phyloP scores from a whole-genome alignment of 2,329 filamentous ascomycete genomes.

The Waltergamsia citrina region DNA sequence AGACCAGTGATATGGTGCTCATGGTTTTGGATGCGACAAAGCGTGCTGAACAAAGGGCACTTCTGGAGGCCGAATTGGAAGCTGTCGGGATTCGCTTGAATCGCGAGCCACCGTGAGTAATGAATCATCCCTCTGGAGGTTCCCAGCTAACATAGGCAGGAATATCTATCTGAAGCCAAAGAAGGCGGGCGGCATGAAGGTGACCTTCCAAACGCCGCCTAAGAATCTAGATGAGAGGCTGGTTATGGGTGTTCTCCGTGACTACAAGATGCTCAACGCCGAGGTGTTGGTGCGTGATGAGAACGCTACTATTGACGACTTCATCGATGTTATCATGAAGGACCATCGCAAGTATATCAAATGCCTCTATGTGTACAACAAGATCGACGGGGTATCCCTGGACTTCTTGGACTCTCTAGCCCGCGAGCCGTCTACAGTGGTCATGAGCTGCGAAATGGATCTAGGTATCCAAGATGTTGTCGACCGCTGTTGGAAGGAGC shows the following conservation, averaged over 20 bases:
- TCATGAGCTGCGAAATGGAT: constrained; percentile 97
- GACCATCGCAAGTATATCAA: constrained; percentile 96
- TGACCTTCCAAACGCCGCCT: constrained; percentile 83
- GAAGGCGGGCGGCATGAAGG: constrained; percentile 97
- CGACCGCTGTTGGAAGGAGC: constrained; percentile 89
- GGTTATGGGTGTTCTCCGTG: constrained; percentile 91
- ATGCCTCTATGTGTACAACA: constrained; percentile 98
- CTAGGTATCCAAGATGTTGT: constrained; percentile 90
- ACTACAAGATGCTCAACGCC: constrained; percentile 98
- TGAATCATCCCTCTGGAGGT: background rate
- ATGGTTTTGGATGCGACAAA: constrained; percentile 98
- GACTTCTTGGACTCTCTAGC: constrained; percentile 90
- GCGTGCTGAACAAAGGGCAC: constrained; percentile 79
- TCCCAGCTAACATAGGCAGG: constrained; percentile 27
- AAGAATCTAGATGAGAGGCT: constrained; percentile 96
- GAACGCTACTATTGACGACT: constrained; percentile 90
- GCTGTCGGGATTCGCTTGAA: constrained; percentile 93
- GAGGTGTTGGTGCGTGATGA: constrained; percentile 95
- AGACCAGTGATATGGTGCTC: constrained; percentile 93
- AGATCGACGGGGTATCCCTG: constrained; percentile 90
- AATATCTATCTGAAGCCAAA: constrained; percentile 98
- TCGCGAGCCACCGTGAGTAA: constrained; percentile 70
- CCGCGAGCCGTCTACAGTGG: constrained; percentile 84
- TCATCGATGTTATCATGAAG: constrained; percentile 99
- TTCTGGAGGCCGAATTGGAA: constrained; percentile 87